Percentiles rank a stretch among this genome's conserved stretches.
Conservation (phyloP, 805 yeast species). For the Metschnikowia dekortorum region DNA sequence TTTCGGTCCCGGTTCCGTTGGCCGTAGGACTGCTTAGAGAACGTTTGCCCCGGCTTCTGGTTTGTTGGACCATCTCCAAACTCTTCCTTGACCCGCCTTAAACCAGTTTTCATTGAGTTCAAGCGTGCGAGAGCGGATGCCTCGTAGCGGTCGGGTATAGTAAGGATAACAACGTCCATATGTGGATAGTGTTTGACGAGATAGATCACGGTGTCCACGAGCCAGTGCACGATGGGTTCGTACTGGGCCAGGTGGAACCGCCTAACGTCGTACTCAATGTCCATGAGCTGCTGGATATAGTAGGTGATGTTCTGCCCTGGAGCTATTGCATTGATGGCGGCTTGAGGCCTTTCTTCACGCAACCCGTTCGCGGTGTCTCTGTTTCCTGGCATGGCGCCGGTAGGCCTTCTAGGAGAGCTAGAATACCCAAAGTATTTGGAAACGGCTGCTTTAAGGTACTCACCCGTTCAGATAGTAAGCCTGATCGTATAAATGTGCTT, state of each 20-base stretch:
- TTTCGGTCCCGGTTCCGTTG: background rate
- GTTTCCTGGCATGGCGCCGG: no score
- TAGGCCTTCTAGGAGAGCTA: no score
- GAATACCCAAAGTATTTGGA: no score
- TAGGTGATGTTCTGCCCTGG: background rate
- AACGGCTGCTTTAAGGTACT: no score
- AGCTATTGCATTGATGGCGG: background rate
- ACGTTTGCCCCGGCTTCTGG: background rate
- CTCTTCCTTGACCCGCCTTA: background rate
- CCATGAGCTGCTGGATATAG: background rate
- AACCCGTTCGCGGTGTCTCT: no score
- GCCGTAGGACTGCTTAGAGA: background rate
- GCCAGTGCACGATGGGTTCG: background rate
- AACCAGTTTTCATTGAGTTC: background rate
- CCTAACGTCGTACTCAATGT: background rate
- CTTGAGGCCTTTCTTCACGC: background rate
- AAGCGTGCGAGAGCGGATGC: background rate
- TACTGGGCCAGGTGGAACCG: background rate
- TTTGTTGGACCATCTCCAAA: background rate
- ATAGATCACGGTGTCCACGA: background rate
- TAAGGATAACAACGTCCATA: background rate
- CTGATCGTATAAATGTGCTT: no score
- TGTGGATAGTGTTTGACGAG: background rate
- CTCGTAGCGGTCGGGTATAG: background rate
- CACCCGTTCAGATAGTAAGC: no score